These are phyloP conservation scores for Mycena filopes DNA, from an alignment of 768 basidiomycete species.

Conservation along the genomic window DNA sequence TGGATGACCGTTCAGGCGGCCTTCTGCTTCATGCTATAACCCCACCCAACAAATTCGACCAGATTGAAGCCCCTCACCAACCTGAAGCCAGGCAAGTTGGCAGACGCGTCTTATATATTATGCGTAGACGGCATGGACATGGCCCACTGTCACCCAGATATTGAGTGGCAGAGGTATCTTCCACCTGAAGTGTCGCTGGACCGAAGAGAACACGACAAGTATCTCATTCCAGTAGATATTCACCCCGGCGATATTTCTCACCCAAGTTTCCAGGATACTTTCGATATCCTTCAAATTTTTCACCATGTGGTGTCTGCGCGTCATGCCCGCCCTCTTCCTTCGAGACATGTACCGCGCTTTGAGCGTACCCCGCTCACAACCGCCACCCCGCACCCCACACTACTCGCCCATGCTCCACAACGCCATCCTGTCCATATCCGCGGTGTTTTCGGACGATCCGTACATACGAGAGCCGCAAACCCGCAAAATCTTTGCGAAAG, in stretches of 20 bases:
- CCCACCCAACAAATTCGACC: conserved; percentile 12
- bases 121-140: conserved; percentile 21
- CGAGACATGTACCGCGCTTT: conserved; percentile 54
- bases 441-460: conserved; percentile 35
- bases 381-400: conserved; percentile 46
- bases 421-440: conserved; percentile 46
- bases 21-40: conserved; percentile 19
- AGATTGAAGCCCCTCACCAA: background rate
- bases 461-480: conserved; percentile 26
- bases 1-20: conserved; percentile 24
- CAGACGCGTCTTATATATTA: conserved; percentile 22
- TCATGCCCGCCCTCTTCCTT: conserved; percentile 52
- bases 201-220: conserved; percentile 36
- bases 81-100: background rate
- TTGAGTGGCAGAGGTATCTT: conserved; percentile 33
- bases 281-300: conserved; percentile 52
- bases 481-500: conserved; percentile 25
- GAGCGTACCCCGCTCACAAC: conserved; percentile 35
- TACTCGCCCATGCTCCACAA: conserved; percentile 68
- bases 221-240: background rate
- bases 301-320: conserved; percentile 51
- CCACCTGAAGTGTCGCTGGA: conserved; percentile 13
- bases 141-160: conserved; percentile 7
- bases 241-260: background rate
- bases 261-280: conserved; percentile 41